Evolutionary conservation across 2,329 filamentous ascomycete species (phyloP).

Genomic region (Phialophora chinensis): DNA sequence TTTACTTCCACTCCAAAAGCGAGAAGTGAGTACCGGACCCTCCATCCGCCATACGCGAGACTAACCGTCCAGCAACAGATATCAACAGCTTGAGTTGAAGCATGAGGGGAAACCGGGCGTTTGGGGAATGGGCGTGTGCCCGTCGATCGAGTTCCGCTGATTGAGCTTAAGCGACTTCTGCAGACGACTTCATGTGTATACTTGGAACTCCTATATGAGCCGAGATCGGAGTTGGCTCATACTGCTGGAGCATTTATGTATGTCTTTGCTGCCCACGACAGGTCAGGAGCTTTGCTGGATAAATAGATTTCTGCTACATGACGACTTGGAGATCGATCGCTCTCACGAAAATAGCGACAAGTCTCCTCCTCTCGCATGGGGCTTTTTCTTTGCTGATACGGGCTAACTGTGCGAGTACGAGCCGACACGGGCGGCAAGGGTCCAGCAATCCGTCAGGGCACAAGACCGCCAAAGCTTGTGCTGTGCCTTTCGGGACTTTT

Average conservation of each 20-base stretch:
- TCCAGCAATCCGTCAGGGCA: neutral
- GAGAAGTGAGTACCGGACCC: constrained; percentile 74
- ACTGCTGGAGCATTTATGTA: neutral
- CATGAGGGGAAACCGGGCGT: constrained; percentile 86
- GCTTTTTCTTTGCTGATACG: neutral
- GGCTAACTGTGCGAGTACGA: neutral
- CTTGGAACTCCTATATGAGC: constrained; percentile 4
- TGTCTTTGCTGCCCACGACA: constrained; percentile 2
- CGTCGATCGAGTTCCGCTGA: constrained; percentile 77
- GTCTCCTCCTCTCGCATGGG: neutral
- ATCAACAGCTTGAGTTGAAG: constrained; percentile 89
- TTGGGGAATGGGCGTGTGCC: constrained; percentile 77
- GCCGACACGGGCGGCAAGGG: neutral
- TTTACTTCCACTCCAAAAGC: constrained; percentile 98
- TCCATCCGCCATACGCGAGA: neutral
- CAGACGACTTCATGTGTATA: constrained; percentile 16
- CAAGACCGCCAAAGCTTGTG: neutral
- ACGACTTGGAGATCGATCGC: neutral
- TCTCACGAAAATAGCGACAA: neutral
- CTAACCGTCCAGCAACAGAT: constrained; percentile 60
- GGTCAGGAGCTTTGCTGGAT: neutral
- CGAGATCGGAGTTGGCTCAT: constrained; percentile 1
- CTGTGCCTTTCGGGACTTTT: neutral
- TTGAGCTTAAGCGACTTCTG: neutral
- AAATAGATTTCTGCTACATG: constrained; percentile 2